Percentiles rank a stretch among this genome's conserved stretches.
These are phyloP conservation scores for Trichoderma sp. DNA, from an alignment of 2,329 filamentous ascomycete genomes.

Conservation along the genomic window DNA sequence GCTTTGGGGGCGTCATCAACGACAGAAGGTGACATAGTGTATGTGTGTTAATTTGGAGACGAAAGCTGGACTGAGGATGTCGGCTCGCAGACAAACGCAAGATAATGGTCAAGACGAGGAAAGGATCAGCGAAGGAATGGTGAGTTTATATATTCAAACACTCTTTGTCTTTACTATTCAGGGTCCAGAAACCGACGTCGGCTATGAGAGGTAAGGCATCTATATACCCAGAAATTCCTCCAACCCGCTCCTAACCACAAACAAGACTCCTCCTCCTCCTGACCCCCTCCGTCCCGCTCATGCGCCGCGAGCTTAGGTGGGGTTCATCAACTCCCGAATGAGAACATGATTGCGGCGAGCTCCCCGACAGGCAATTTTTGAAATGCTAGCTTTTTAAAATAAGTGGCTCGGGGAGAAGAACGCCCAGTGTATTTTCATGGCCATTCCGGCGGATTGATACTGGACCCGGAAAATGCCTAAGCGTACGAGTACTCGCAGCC, in stretches of 20 bases:
- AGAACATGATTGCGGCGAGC: slow-evolving; percentile 2
- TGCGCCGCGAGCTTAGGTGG: background rate
- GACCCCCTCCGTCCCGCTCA: slow-evolving; percentile 21
- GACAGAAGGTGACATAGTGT: slow-evolving; percentile 44
- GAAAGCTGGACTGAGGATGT: background rate
- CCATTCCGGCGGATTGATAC: slow-evolving; percentile 15
- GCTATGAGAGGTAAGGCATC: slow-evolving; percentile 23
- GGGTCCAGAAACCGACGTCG: slow-evolving; percentile 6
- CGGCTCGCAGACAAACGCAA: background rate
- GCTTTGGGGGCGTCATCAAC: slow-evolving; percentile 39
- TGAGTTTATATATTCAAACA: background rate
- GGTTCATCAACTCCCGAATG: background rate
- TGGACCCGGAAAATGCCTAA: slow-evolving; percentile 23
- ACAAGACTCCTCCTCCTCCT: background rate
- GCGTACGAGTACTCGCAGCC: slow-evolving; percentile 16
- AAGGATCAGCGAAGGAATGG: background rate
- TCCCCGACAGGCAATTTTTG: slow-evolving; percentile 10
- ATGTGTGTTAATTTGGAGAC: background rate
- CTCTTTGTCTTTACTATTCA: background rate
- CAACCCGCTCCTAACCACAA: background rate
- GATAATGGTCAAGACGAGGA: background rate
- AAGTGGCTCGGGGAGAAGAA: slow-evolving; percentile 14
- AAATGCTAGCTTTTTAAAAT: background rate
- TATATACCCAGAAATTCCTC: slow-evolving; percentile 4
- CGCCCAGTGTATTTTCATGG: slow-evolving; percentile 1